Percentiles rank a stretch among this genome's conserved stretches.
Evolutionary conservation across 2,329 filamentous ascomycete species (phyloP).

Genomic region (Pochonia chlamydosporia): DNA sequence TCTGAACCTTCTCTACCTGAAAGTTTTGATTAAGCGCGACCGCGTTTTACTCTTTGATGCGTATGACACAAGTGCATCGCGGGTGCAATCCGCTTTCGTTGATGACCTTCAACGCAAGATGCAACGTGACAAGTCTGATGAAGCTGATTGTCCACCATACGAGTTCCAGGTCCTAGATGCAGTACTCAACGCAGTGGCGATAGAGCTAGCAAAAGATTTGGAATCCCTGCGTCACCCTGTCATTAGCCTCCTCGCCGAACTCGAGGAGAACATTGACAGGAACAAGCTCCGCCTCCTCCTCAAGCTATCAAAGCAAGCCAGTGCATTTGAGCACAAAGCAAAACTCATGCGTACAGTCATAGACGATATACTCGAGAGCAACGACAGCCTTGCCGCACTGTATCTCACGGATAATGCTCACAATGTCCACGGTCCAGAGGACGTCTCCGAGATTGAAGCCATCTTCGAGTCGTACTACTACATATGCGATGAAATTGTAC

Average conservation of each 20-base stretch:
- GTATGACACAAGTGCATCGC: slow-evolving; percentile 87
- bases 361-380: slow-evolving; percentile 87
- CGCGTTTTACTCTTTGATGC: slow-evolving; percentile 91
- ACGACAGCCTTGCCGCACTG: slow-evolving; percentile 90
- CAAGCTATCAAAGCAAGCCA: slow-evolving; percentile 89
- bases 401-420: slow-evolving; percentile 83
- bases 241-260: slow-evolving; percentile 75
- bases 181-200: slow-evolving; percentile 86
- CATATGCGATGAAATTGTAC: slow-evolving; percentile 93
- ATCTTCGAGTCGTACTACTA: slow-evolving; percentile 94
- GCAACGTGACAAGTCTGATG: slow-evolving; percentile 58
- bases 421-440: slow-evolving; percentile 67
- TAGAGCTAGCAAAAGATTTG: slow-evolving; percentile 86
- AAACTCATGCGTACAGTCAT: slow-evolving; percentile 89
- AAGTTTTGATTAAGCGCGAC: slow-evolving; percentile 89
- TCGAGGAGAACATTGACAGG: slow-evolving; percentile 93
- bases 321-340: slow-evolving; percentile 94
- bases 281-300: slow-evolving; percentile 86
- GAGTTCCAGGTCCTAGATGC: slow-evolving; percentile 94
- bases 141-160: too few species aligned
- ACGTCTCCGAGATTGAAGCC: slow-evolving; percentile 95
- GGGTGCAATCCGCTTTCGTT: slow-evolving; percentile 93
- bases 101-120: slow-evolving; percentile 92
- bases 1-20: slow-evolving; percentile 87
- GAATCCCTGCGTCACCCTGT: slow-evolving; percentile 89